A percentile compares a stretch with the other conserved stretches of the same genome.
These are phyloP conservation scores for Westerdykella aurantiaca DNA, from an alignment of 2,329 filamentous ascomycete species.

Conservation along the genomic window DNA sequence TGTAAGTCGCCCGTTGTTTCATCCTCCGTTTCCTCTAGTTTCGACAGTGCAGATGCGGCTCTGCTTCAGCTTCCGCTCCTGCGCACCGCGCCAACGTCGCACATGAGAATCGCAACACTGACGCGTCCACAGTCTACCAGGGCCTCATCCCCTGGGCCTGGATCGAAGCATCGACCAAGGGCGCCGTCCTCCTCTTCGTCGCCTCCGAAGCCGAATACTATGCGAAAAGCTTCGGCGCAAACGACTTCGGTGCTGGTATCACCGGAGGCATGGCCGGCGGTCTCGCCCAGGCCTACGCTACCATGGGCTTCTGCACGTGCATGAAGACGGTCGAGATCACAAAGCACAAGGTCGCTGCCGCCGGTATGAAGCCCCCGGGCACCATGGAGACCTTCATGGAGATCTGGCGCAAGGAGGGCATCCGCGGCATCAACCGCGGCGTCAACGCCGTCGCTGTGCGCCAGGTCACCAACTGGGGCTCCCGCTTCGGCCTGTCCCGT, in stretches of 20 bases:
- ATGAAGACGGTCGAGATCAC: constrained; percentile 99
- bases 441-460: constrained; percentile 98
- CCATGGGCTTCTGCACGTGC: constrained; percentile 99
- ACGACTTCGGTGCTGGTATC: constrained; percentile 85
- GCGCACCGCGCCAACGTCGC: constrained; percentile 1
- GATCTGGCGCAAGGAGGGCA: constrained; percentile 92
- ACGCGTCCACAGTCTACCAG: constrained; percentile 73
- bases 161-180: constrained; percentile 99
- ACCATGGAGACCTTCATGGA: constrained; percentile 95
- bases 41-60: background rate
- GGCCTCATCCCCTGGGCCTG: constrained; percentile 92
- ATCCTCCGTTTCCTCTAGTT: background rate
- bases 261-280: constrained; percentile 86
- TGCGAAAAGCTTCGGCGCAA: constrained; percentile 74
- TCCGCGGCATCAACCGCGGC: constrained; percentile 94
- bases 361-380: constrained; percentile 77
- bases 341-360: constrained; percentile 85
- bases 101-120: constrained; percentile 5
- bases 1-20: constrained; percentile 58
- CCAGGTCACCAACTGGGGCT: constrained; percentile 99
- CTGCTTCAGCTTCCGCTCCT: background rate
- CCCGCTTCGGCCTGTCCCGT: constrained; percentile 86
- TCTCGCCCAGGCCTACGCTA: constrained; percentile 96
- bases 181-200: constrained; percentile 97
- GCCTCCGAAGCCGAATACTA: constrained; percentile 97